A percentile compares a stretch with the other conserved stretches of the same genome.
phyloP scores from a whole-genome alignment of 2,329 filamentous ascomycete species.

The Nemania sp. region DNA sequence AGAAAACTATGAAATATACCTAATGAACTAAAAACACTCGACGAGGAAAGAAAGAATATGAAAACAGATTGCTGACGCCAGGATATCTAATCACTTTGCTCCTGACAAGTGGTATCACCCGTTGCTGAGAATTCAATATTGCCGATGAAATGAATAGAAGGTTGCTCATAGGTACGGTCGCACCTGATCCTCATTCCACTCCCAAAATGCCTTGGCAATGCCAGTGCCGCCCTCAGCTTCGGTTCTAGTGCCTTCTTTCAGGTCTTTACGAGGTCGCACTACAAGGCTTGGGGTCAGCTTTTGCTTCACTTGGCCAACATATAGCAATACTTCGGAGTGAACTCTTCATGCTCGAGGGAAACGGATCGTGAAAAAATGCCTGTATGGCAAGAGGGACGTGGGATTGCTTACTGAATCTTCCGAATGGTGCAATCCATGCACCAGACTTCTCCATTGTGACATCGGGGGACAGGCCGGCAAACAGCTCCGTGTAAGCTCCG shows the following conservation, averaged over 20 bases:
- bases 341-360: not conserved
- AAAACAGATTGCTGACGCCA: too few relatives aligned
- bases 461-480: slow-evolving; percentile 53
- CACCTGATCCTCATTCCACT: slow-evolving; percentile 53
- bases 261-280: slow-evolving; percentile 47
- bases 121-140: not conserved
- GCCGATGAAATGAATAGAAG: not conserved
- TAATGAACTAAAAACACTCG: too few relatives aligned
- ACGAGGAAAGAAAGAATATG: too few relatives aligned
- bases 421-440: slow-evolving; percentile 58
- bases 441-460: slow-evolving; percentile 50
- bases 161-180: slow-evolving; percentile 21
- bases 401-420: slow-evolving; percentile 45
- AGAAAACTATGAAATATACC: too few relatives aligned
- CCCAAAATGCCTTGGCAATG: slow-evolving; percentile 55
- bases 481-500: slow-evolving; percentile 57
- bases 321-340: not conserved
- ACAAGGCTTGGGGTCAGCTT: not conserved
- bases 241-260: slow-evolving; percentile 46
- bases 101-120: not conserved
- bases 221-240: slow-evolving; percentile 53
- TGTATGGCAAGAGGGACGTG: not conserved
- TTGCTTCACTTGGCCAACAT: not conserved
- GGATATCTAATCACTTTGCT: too few relatives aligned
- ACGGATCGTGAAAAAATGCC: not conserved